Evolutionary conservation across 169 alveolate genomes (phyloP), one percentile per base, ranked within the genome.

Genomic region (Plasmodium cynomolgi): DNA sequence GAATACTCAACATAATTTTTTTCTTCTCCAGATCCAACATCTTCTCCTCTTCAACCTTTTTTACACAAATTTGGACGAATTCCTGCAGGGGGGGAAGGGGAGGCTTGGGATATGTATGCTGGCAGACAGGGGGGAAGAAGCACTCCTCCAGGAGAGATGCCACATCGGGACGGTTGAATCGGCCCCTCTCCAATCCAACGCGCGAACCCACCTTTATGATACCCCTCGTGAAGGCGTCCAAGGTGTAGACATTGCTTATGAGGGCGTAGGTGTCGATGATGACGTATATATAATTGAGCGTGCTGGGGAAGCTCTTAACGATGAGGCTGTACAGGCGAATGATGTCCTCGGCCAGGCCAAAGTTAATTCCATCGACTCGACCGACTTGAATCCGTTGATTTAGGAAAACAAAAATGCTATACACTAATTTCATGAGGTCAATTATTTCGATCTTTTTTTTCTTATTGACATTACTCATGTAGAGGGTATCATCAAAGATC

Each of bases 21-120:
- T 86, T 86, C 81, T 86, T 86, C 62, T 86, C 93, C 50, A 86
- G 15, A 39, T 86, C 86, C 26, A 86, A 5, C 50, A 86, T 86
- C 81, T 86, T 86, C 81, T 86, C 93, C 20, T 86, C 93, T 62
- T 86, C 93, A 23, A 86, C 71, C 47, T 86, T 86, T 75, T 86
- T 86, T 77, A 77, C 44, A 29, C 93, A 86, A 75, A 86, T 86
- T 77, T 86, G 73, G 7, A 86, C 93, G 44, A 86, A 86, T 84
- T 86, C 93, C 93, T 86, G 44, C 29, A 85, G 58, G 79, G 62
- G 54, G 23, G 54, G 58, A 11, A 58, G 15, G 2, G n/a, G 37
- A 68, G 17, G 23, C 1, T 3, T 3, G 26, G 1, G 77, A 68
- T 29, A 68, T 68, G 77, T 68, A 33, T 20, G 17, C 8, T 68